These are phyloP conservation scores for Cystobasidiaceae sp. DNA, from an alignment of 1,284 basidiomycete species.

Conservation along the genomic window DNA sequence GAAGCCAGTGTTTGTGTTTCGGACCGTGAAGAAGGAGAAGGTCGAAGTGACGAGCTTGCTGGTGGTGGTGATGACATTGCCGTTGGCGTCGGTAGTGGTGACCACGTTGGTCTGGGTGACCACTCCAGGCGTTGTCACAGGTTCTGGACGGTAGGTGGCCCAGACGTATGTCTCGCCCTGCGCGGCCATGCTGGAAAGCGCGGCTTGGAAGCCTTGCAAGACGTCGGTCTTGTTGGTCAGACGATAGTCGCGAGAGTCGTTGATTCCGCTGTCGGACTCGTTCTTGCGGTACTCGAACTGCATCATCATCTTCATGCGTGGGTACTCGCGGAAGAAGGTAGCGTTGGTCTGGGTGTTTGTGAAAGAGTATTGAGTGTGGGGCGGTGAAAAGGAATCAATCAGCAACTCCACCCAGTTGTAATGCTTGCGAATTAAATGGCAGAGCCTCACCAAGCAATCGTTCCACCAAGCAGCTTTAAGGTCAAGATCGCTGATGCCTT, in stretches of 20 bases:
- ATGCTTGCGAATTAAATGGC: no score
- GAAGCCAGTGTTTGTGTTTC: slow-evolving; percentile 29
- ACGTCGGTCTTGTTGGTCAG: slow-evolving; percentile 37
- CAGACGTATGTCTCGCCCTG: slow-evolving; percentile 10
- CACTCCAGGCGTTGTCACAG: slow-evolving; percentile 19
- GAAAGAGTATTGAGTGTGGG: no score
- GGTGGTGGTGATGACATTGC: slow-evolving; percentile 4
- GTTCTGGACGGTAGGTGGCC: slow-evolving; percentile 27
- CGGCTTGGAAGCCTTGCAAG: slow-evolving; percentile 33
- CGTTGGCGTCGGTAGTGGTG: slow-evolving; percentile 20
- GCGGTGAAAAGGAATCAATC: no score
- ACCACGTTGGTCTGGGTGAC: slow-evolving; percentile 20
- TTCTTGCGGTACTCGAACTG: slow-evolving; percentile 43
- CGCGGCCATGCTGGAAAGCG: slow-evolving; percentile 25
- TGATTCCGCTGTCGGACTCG: slow-evolving; percentile 35
- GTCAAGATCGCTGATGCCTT: slow-evolving; percentile 31
- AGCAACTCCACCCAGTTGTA: no score
- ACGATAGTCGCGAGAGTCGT: slow-evolving; percentile 41
- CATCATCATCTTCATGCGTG: slow-evolving; percentile 36
- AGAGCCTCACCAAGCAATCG: slow-evolving; percentile 30
- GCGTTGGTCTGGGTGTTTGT: slow-evolving; percentile 22
- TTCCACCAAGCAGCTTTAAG: slow-evolving; percentile 41
- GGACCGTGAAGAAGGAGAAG: slow-evolving; percentile 27
- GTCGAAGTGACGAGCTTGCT: slow-evolving; percentile 18
- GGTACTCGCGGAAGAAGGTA: slow-evolving; percentile 28